Evolutionary conservation across 495 filamentous ascomycete species (phyloP), one percentile per base, ranked within the genome.

Genomic region (Sphaerosporella brunnea): DNA sequence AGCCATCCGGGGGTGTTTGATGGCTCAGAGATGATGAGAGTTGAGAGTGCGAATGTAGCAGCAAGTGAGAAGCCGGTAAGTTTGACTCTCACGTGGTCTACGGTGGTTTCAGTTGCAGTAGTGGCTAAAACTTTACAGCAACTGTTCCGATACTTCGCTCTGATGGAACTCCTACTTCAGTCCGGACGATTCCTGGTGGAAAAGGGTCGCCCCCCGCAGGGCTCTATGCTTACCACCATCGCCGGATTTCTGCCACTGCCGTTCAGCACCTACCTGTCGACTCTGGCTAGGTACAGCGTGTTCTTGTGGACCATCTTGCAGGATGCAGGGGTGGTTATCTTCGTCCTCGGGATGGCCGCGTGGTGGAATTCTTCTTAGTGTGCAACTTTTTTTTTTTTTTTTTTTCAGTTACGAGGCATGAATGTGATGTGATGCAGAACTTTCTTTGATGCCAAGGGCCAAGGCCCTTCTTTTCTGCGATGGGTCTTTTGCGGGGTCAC

Each of bases 261-360:
- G 5, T 51, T 61, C 19, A 49, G 53, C 21, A 53, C 38, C 3
- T 52, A 45, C n/a, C 38, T 61, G 21, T 52, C 45, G 10, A 61
- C 58, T 20, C 38, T 57, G n/a, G 53, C 58, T 9, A 46, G 69
- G 48, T 71, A 71, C 38, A 62, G 63, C 23, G 58, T 66, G 20
- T 70, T 72, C 48, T 67, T 56, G 50, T 62, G 60, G 25, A 69
- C 68, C 4, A 64, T 72, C 5, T 56, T 68, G 26, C 59, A 52
- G 15, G 69, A 72, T 51, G 69, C 66, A 2, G 64, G 71, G 50
- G 66, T 71, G 4, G 53, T 72, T 25, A 63, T 72, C 0, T 72
- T 72, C 53, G 66, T 65, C 40, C 58, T 72, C 11, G 69, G 69
- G 3, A 47, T 56, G 2, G 49, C 63, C 28, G 55, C 63, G 36